Evolutionary conservation across 2,329 filamentous ascomycete species (phyloP), one percentile per base, ranked within the genome.

Genomic region (Phyllosticta citrichinensis): DNA sequence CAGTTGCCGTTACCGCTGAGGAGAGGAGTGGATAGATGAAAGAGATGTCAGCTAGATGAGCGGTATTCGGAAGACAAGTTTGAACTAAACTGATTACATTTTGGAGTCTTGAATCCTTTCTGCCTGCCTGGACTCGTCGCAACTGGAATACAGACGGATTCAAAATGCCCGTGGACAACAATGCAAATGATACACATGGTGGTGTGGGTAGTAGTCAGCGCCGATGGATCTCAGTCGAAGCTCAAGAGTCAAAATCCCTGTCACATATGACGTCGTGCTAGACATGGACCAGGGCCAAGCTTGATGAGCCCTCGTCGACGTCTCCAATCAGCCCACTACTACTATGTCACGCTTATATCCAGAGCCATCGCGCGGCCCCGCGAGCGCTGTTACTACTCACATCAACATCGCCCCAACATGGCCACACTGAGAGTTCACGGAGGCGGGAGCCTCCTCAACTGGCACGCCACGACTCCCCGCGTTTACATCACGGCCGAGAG

Each of bases 401-500:
- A 33, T 47, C 57, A 40, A 60, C 58, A 50, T 52, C 58, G 30
- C 52, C 52, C 52, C 57, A 35, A 33, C 52, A 60, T 60, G 58
- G 58, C 58, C 20, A 60, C 58, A 2, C 58, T 60, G 12, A 60
- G 33, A 25, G 25, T 60, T 24, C 52, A 60, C 52, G 40, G 58
- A 47, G 51, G 55, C 47, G 53, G 55, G 25, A 47, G 72, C 63
- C 74, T 72, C 69, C 65, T 75, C 54, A 73, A 68, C 40, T 75
- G 74, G 68, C 73, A 73, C 63, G 69, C 73, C 62, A 76, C 74
- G 64, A 76, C 74, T 17, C 75, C 75, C 14, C 68, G 74, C 59
- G 68, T 82, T n/a, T 76, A 80, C 64, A 71, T 82, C 52, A 79
- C 79, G 2, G 76, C 78, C 25, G 80, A 81, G 63, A 77, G 77